These are phyloP conservation scores for Breviolum minutum DNA, from an alignment of 73 alveolate species.

Conservation along the genomic window DNA sequence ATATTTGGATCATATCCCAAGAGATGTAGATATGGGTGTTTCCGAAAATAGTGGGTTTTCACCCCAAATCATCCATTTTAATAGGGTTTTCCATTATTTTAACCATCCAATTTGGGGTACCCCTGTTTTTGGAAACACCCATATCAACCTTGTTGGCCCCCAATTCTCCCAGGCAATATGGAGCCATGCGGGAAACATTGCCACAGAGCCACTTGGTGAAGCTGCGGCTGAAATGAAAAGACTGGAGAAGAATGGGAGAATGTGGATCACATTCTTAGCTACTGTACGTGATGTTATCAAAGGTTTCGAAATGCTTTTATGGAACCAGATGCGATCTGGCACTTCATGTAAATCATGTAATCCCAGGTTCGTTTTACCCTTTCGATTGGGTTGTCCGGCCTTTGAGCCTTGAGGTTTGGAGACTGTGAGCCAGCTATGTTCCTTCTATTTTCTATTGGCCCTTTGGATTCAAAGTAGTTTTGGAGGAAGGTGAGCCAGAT, in stretches of 20 bases:
- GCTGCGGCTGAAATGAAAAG: not conserved
- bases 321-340: not conserved
- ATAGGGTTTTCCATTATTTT: too few species aligned
- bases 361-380: not conserved
- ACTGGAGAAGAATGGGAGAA: not conserved
- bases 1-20: too few species aligned
- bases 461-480: not conserved
- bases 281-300: too few species aligned
- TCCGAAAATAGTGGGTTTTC: too few species aligned
- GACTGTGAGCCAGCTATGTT: slow-evolving; percentile 60
- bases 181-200: not conserved
- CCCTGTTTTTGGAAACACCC: too few species aligned
- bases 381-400: too few species aligned
- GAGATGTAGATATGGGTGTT: too few species aligned
- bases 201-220: slow-evolving; percentile 24
- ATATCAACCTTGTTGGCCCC: too few species aligned
- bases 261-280: too few species aligned
- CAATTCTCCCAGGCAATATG: slow-evolving; percentile 40
- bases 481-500: not conserved
- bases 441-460: slow-evolving; percentile 34
- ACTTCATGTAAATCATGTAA: not conserved
- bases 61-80: too few species aligned
- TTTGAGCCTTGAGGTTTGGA: slow-evolving; percentile 66
- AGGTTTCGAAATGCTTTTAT: not conserved
- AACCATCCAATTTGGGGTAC: too few species aligned